phyloP scores from a whole-genome alignment of 441 rosid genomes.

The Dalechampia spathulata region DNA sequence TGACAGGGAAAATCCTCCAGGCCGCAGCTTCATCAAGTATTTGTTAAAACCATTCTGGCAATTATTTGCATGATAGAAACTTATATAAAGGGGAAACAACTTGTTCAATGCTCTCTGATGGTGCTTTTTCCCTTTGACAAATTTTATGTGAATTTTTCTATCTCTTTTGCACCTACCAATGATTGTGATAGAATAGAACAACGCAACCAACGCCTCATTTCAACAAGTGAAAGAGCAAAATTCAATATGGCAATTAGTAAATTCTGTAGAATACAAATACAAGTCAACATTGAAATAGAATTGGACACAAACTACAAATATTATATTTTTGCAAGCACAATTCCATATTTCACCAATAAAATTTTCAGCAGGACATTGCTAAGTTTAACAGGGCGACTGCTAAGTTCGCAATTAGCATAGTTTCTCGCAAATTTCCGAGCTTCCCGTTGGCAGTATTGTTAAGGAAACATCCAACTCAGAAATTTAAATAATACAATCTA shows the following conservation, averaged over 20 bases:
- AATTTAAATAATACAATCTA: no score
- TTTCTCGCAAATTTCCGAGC: neutral
- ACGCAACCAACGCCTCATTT: neutral
- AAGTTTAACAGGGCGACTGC: neutral
- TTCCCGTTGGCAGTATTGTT: no score
- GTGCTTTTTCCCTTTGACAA: neutral
- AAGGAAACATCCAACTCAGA: no score
- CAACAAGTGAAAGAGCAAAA: constrained; percentile 1
- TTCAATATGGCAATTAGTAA: no score
- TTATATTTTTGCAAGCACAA: neutral
- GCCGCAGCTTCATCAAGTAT: neutral
- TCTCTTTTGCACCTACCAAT: neutral
- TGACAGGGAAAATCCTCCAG: neutral
- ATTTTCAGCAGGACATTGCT: no score
- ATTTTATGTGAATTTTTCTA: neutral
- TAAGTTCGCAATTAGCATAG: neutral
- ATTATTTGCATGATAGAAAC: neutral
- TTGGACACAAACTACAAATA: neutral
- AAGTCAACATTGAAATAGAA: neutral
- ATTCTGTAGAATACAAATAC: no score
- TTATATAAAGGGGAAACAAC: neutral
- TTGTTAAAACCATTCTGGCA: neutral
- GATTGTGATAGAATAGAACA: neutral
- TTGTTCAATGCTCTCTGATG: neutral
- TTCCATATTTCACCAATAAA: no score